Base-by-base conservation (phyloP, 768 basidiomycete genomes). In the Boletus subparvulus region DNA sequence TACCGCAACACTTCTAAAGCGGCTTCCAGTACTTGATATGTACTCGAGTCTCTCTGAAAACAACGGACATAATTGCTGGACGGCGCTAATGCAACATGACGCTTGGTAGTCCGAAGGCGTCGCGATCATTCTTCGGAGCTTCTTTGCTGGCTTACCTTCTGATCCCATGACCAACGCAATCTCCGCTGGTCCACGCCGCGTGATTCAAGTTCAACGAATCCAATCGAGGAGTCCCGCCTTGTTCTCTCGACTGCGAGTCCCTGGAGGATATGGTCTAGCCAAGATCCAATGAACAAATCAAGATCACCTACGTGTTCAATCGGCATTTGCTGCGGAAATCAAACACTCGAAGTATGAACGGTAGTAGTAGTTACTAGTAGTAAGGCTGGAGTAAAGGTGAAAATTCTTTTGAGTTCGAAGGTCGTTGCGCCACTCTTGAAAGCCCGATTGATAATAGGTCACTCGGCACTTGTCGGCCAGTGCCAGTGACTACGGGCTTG, bases 141-240 rank as follows among this genome's bases (percentile, higher is more conserved):
- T 69, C 65, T 48, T 19, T 56, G 30, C 41, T 69, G 35, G 35
- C 26, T 42, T 44, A 30, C 26, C 57, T 66, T 66, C 58, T 44
- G 44, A 44, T 21, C 1, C 21, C 21, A 21, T 16, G 40, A 17
- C 41, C 26, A 48, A 45, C 51, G 54, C 59, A 59, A 69, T 59
- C 51, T 47, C 64, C 66, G 67, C 47, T 32, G 37, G 39, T 48
- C 30, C 26, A 28, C 26, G 26, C 26, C 26, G 26, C 26, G 26
- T 28, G 26, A 28, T 28, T 28, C 26, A 28, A 3, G 26, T 28
- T 28, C 26, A 28, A 28, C 26, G 16, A 32, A n/a, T 26, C 28
- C 41, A 47, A 49, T 21, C 24, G 26, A 14, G 19, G 24, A 41
- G 13, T 36, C 14, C 13, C 32, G 11, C 42, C 42, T 19, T 8